Evolutionary conservation across 805 yeast species (phyloP).

Genomic region (Sugiyamaella smithiae): DNA sequence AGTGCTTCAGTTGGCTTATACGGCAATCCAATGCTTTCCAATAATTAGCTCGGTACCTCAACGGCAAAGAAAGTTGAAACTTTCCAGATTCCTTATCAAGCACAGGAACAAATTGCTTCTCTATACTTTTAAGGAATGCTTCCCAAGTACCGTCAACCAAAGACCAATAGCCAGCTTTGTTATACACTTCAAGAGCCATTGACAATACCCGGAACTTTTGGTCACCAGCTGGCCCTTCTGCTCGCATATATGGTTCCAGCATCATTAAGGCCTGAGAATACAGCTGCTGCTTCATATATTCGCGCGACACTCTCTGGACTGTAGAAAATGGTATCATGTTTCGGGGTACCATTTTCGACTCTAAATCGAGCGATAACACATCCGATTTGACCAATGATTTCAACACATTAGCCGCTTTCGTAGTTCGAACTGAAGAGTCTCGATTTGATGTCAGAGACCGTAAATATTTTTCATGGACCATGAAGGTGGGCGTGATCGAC

Average conservation of each 20-base stretch:
- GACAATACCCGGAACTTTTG: slow-evolving; percentile 1
- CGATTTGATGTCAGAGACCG: slow-evolving; percentile 13
- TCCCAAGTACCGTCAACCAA: slow-evolving; percentile 13
- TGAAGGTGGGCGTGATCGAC: slow-evolving; percentile 23
- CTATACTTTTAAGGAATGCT: background rate
- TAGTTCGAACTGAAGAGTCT: background rate
- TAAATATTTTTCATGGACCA: slow-evolving; percentile 26
- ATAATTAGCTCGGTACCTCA: slow-evolving; percentile 9
- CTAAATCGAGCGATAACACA: slow-evolving; percentile 26
- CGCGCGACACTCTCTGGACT: slow-evolving; percentile 25
- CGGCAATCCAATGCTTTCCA: slow-evolving; percentile 17
- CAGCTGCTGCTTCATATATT: slow-evolving; percentile 19
- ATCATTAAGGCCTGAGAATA: slow-evolving; percentile 23
- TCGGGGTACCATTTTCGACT: slow-evolving; percentile 28
- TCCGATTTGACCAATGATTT: slow-evolving; percentile 15
- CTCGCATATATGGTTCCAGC: slow-evolving; percentile 17
- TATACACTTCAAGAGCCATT: slow-evolving; percentile 9
- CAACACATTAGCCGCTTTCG: slow-evolving; percentile 18
- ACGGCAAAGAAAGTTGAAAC: slow-evolving; percentile 2
- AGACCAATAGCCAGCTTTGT: slow-evolving; percentile 13
- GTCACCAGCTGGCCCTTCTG: background rate
- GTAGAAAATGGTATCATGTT: slow-evolving; percentile 27
- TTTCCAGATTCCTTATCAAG: background rate
- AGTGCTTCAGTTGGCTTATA: slow-evolving; percentile 18
- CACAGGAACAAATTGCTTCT: background rate